Evolutionary conservation across 495 filamentous ascomycete genomes (phyloP).

Genomic region (Aspergillus conjunctus): DNA sequence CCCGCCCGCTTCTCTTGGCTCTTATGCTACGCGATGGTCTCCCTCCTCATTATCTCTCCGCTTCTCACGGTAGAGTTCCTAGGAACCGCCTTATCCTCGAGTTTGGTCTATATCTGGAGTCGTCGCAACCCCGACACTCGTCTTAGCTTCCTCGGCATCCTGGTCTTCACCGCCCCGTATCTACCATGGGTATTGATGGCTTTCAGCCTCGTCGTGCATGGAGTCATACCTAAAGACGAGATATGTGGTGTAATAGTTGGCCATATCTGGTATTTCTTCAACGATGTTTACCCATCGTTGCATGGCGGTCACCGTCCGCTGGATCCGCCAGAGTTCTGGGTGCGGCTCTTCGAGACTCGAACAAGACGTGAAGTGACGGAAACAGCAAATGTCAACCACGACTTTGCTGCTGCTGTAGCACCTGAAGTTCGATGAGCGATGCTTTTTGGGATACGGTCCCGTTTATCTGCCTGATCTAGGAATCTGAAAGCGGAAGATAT

Average conservation of each 20-base stretch:
- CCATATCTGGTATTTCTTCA: slow-evolving; percentile 98
- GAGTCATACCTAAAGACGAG: slow-evolving; percentile 90
- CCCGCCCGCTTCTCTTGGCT: slow-evolving; percentile 95
- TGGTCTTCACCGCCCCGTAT: slow-evolving; percentile 92
- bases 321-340: slow-evolving; percentile 92
- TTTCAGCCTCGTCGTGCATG: slow-evolving; percentile 83
- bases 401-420: slow-evolving; percentile 44
- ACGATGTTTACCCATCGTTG: slow-evolving; percentile 90
- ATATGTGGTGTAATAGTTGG: slow-evolving; percentile 90
- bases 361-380: slow-evolving; percentile 33
- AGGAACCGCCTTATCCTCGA: slow-evolving; percentile 84
- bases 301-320: slow-evolving; percentile 83
- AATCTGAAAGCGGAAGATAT: neutral
- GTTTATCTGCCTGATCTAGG: neutral
- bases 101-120: slow-evolving; percentile 97
- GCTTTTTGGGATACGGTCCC: slow-evolving; percentile 2
- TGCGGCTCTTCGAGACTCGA: slow-evolving; percentile 71
- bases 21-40: slow-evolving; percentile 76
- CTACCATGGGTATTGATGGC: slow-evolving; percentile 95
- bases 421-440: slow-evolving; percentile 41
- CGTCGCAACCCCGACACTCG: slow-evolving; percentile 89
- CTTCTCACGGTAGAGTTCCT: slow-evolving; percentile 86
- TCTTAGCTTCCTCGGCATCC: slow-evolving; percentile 84
- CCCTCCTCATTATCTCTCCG: slow-evolving; percentile 78
- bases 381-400: slow-evolving; percentile 36